A percentile compares a stretch with the other conserved stretches of the same genome.
phyloP scores from a whole-genome alignment of 306 rosid species.

The Benincasa hispida region DNA sequence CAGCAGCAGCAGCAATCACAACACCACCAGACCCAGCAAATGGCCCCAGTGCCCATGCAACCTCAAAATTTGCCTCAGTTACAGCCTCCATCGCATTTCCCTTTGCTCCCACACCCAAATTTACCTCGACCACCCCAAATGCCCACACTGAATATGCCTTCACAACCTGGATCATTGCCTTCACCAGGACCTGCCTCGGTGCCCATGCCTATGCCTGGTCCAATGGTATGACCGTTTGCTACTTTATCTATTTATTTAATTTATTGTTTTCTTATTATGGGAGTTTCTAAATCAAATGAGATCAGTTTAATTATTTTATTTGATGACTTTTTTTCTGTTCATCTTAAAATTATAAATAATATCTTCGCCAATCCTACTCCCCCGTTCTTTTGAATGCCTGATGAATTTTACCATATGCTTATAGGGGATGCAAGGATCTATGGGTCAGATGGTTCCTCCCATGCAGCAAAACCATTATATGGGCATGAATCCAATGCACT shows the following conservation, averaged over 20 bases:
- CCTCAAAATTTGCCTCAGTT: slow-evolving; percentile 71
- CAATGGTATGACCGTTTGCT: slow-evolving; percentile 45
- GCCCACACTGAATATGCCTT: slow-evolving; percentile 65
- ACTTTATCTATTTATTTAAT: background rate
- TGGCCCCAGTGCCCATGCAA: slow-evolving; percentile 61
- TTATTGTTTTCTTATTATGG: background rate
- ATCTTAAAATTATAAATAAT: background rate
- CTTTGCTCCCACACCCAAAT: slow-evolving; percentile 77
- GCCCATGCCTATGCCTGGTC: slow-evolving; percentile 52
- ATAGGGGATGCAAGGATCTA: slow-evolving; percentile 84
- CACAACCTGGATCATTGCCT: slow-evolving; percentile 49
- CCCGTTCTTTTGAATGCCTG: background rate
- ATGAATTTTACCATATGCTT: background rate
- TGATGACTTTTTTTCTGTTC: background rate
- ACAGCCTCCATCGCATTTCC: slow-evolving; percentile 87
- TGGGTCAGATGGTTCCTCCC: slow-evolving; percentile 77
- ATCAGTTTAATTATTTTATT: background rate
- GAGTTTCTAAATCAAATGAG: background rate
- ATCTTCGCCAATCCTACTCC: background rate
- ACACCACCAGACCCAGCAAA: slow-evolving; percentile 33
- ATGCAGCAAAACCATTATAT: slow-evolving; percentile 71
- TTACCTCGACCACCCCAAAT: slow-evolving; percentile 80
- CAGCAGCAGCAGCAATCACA: slow-evolving; percentile 39
- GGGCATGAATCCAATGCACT: slow-evolving; percentile 94
- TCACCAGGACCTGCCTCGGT: slow-evolving; percentile 31